A percentile compares a stretch with the other conserved stretches of the same genome.
Evolutionary conservation across 495 filamentous ascomycete species (phyloP).

Genomic region (Podospora conica): DNA sequence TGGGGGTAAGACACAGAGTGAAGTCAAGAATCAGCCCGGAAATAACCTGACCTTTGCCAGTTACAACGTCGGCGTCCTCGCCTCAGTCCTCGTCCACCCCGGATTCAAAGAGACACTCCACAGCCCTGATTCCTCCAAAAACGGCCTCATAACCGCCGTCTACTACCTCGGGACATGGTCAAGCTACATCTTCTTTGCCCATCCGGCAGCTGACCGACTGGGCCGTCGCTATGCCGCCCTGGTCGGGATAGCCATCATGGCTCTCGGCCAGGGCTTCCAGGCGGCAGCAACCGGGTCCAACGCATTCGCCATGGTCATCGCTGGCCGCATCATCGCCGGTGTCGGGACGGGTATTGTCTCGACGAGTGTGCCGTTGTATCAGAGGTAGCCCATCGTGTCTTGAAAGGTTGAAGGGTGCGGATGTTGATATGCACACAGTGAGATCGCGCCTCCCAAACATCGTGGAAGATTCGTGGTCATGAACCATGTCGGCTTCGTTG

Average conservation of each 20-base stretch:
- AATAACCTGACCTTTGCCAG: constrained; percentile 24
- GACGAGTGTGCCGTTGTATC: constrained; percentile 51
- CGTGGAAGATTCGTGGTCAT: constrained; percentile 51
- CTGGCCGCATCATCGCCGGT: constrained; percentile 47
- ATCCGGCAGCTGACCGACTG: constrained; percentile 40
- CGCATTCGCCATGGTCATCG: constrained; percentile 47
- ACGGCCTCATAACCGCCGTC: constrained; percentile 49
- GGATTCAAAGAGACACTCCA: constrained; percentile 44
- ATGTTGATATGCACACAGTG: constrained; percentile 28
- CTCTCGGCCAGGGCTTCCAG: constrained; percentile 43
- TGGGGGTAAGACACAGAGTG: constrained; percentile 44
- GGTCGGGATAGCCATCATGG: constrained; percentile 38
- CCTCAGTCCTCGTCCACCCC: constrained; percentile 48
- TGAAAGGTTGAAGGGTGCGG: not conserved
- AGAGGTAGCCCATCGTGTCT: constrained; percentile 32
- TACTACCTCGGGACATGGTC: constrained; percentile 53
- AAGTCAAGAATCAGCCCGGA: not conserved
- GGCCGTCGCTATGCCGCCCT: constrained; percentile 48
- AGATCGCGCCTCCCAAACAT: constrained; percentile 46
- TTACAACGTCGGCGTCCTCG: constrained; percentile 54
- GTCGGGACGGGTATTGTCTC: constrained; percentile 48
- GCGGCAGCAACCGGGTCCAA: constrained; percentile 33
- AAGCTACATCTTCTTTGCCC: constrained; percentile 49
- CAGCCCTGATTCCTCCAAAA: constrained; percentile 36
- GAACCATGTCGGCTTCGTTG: constrained; percentile 52